phyloP scores from a whole-genome alignment of 2,329 filamentous ascomycete species.

The Mollisia scopiformis region DNA sequence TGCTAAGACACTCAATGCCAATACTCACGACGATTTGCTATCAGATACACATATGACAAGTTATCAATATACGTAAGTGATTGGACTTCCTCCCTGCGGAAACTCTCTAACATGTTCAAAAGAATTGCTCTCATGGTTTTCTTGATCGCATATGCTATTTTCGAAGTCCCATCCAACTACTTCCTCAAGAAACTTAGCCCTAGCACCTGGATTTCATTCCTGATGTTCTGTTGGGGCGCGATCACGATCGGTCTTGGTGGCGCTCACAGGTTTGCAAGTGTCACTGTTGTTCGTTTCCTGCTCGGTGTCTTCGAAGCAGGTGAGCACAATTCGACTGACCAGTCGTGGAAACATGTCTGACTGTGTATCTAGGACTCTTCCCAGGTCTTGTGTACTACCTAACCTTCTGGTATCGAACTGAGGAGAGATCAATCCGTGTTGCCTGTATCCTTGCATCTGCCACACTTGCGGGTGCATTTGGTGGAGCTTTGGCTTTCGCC shows the following conservation, averaged over 20 bases:
- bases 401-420: constrained; percentile 36
- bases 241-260: constrained; percentile 51
- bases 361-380: constrained; percentile 26
- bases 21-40: constrained; percentile 63
- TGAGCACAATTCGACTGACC: neutral
- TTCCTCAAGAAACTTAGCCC: constrained; percentile 50
- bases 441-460: constrained; percentile 36
- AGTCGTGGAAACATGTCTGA: neutral
- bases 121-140: constrained; percentile 50
- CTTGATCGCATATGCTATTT: constrained; percentile 50
- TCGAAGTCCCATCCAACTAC: constrained; percentile 53
- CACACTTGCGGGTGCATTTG: constrained; percentile 36
- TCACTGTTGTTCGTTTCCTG: constrained; percentile 49
- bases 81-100: neutral
- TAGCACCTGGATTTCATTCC: constrained; percentile 51
- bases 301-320: constrained; percentile 54
- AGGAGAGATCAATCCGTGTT: constrained; percentile 34
- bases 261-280: constrained; percentile 42
- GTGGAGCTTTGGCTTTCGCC: constrained; percentile 35
- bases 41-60: constrained; percentile 63
- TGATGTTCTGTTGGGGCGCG: constrained; percentile 50
- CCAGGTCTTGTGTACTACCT: constrained; percentile 41
- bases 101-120: neutral
- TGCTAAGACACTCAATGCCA: constrained; percentile 66
- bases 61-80: constrained; percentile 57